Evolutionary conservation across 139 green algal species (phyloP), one percentile per base, ranked within the genome.

Genomic region (Auxenochlorella protothecoides): DNA sequence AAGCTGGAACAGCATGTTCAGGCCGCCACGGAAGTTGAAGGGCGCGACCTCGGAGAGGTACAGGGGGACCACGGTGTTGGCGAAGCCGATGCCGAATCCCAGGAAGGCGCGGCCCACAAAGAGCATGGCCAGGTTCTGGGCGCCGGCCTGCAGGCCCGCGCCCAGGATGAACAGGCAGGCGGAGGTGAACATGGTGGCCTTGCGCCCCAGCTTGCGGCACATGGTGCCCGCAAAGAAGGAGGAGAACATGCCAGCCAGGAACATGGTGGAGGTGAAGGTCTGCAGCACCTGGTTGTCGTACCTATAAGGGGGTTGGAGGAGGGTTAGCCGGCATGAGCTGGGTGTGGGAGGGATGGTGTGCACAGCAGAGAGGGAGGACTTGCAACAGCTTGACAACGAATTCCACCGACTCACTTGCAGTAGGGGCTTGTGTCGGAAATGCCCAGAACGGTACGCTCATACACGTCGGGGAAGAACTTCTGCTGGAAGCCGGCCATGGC

Each of bases 211-310:
- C 27, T 65, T 55, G 10, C 68, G 63, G 10, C 73, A 85, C 7
- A 77, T 63, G 54, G 61, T 68, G 54, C 69, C 75, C 4, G 78
- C 81, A 13, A 71, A 60, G 16, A 84, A 62, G 55, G 66, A 77
- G 51, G 71, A 72, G 55, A 87, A 72, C 52, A 83, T 53, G 59
- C 78, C 77, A 3, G 77, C 77, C n/a, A 92, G 71, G 75, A 92
- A 93, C 5, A 94, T 76, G 60, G 73, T 84, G 57, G 81, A 89
- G 2, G 88, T 93, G 74, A 93, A 93, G 53, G 87, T 79, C 74
- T 90, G 81, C 59, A 92, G 81, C 51, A 74, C 77, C 69, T 91
- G 85, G 68, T 84, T 73, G 68, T 90, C 68, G 65, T 77, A 80
- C 4, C 13, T 74, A 61, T 76, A 84, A 3, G 13, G 13, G 59